Base-by-base conservation (phyloP, 306 rosid species). In the Prunus kanzakura region DNA sequence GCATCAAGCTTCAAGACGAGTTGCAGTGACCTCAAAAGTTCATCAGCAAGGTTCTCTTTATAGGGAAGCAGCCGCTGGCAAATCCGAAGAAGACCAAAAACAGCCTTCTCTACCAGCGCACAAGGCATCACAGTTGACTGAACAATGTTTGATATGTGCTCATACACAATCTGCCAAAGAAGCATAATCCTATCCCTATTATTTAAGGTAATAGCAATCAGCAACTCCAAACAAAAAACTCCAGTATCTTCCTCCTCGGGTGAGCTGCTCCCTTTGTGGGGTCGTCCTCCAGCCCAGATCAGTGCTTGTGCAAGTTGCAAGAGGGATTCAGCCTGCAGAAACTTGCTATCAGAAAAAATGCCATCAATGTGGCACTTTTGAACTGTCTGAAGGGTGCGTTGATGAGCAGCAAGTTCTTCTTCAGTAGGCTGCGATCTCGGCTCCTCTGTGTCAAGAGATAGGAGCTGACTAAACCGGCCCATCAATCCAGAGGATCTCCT, bases 41-140 rank as follows among this genome's bases (percentile, higher is more conserved):
- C 99, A 82, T 96, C 99, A 6, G 98, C 93, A 79, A 96, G 89
- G 82, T 86, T 88, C 85, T 96, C 99, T 79, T 96, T 91, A 86
- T 96, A 96, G 13, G 98, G 99, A 84, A 96, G 99, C 77, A 96
- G 86, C 78, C 98, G 91, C 89, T 96, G 99, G 88, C 99, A 96
- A 62, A 96, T 92, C 76, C 90, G 82, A 18, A 96, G 89, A 62
- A 92, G 93, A 77, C 99, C 99, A 82, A 92, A 96, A 78, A 96
- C 97, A 74, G 99, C 99, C 84, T 96, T 96, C 74, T 96, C 99
- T 72, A 96, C 99, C 82, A 92, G 86, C 64, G 99, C 92, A 81
- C 91, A 84, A 23, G 97, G 98, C 97, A 92, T 92, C 77, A 96
- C 87, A 47, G 97, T 96, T 72, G 97, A 89, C 91, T 92, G 99